These are phyloP conservation scores for Prunus mongolica DNA, from an alignment of 306 rosid genomes.

Conservation along the genomic window DNA sequence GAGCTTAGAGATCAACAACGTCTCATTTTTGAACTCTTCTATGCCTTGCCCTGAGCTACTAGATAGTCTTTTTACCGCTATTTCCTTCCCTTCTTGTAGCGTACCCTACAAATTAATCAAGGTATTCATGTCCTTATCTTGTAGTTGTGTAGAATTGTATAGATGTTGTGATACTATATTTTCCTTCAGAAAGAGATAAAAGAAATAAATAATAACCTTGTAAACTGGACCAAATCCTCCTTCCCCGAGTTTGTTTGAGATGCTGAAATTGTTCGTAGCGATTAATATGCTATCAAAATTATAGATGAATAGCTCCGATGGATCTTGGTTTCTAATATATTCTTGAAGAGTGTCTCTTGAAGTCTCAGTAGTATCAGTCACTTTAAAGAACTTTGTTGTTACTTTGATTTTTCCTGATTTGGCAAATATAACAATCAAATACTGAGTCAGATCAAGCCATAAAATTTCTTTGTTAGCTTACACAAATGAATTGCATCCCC, in stretches of 20 bases:
- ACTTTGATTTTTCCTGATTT: background rate
- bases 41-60: conserved; percentile 36
- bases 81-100: conserved; percentile 30
- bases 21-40: conserved; percentile 38
- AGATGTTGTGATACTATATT: background rate
- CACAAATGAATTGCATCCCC: background rate
- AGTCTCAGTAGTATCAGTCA: background rate
- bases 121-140: background rate
- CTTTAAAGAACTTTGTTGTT: background rate
- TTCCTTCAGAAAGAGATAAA: background rate
- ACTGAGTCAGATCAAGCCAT: background rate
- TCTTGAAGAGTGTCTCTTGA: background rate
- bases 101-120: conserved; percentile 23
- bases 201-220: conserved; percentile 1
- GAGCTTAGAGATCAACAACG: conserved; percentile 30
- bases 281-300: conserved; percentile 6
- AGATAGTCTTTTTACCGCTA: conserved; percentile 36
- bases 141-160: background rate
- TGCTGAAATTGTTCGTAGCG: conserved; percentile 20
- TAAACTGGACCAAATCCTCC: conserved; percentile 33
- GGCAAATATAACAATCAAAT: background rate
- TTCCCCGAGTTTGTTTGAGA: conserved; percentile 30
- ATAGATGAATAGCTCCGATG: background rate
- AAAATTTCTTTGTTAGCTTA: background rate
- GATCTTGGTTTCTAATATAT: background rate